A percentile compares a stretch with the other conserved stretches of the same genome.
Conservation (phyloP, 768 basidiomycete species). For the Lentinula guzmanii region DNA sequence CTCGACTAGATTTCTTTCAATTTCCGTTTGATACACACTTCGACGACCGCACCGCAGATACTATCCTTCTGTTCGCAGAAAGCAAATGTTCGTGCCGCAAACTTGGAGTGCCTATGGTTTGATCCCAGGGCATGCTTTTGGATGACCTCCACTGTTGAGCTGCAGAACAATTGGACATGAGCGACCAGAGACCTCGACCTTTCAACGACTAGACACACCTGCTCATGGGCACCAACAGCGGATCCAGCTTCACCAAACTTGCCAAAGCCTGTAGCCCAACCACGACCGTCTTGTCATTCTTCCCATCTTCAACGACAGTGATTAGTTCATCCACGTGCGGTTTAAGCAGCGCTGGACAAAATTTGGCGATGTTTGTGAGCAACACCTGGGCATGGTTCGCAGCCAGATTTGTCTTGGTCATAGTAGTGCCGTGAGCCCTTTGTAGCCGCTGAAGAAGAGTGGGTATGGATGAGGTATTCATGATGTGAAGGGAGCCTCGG, state of each 20-base stretch:
- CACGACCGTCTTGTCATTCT: slow-evolving; percentile 45
- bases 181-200: not conserved
- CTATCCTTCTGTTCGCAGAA: slow-evolving; percentile 47
- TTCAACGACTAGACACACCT: slow-evolving; percentile 42
- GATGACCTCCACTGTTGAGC: slow-evolving; percentile 63
- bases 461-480: slow-evolving; percentile 85
- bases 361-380: slow-evolving; percentile 63
- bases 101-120: slow-evolving; percentile 70
- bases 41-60: slow-evolving; percentile 49
- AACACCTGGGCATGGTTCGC: slow-evolving; percentile 47
- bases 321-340: slow-evolving; percentile 70
- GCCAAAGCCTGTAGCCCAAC: slow-evolving; percentile 74
- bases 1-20: not conserved
- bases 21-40: slow-evolving; percentile 38
- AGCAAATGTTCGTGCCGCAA: slow-evolving; percentile 71
- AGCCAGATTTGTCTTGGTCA: slow-evolving; percentile 18
- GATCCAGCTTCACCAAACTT: slow-evolving; percentile 55
- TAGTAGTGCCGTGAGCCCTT: slow-evolving; percentile 34
- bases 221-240: slow-evolving; percentile 44
- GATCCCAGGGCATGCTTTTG: slow-evolving; percentile 52
- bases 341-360: slow-evolving; percentile 67
- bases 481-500: slow-evolving; percentile 59
- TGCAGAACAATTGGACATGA: slow-evolving; percentile 18
- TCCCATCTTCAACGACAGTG: slow-evolving; percentile 65
- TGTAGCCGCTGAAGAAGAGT: slow-evolving; percentile 68